Conservation (phyloP, 2,329 filamentous ascomycete species). For the Penicillium sp. region DNA sequence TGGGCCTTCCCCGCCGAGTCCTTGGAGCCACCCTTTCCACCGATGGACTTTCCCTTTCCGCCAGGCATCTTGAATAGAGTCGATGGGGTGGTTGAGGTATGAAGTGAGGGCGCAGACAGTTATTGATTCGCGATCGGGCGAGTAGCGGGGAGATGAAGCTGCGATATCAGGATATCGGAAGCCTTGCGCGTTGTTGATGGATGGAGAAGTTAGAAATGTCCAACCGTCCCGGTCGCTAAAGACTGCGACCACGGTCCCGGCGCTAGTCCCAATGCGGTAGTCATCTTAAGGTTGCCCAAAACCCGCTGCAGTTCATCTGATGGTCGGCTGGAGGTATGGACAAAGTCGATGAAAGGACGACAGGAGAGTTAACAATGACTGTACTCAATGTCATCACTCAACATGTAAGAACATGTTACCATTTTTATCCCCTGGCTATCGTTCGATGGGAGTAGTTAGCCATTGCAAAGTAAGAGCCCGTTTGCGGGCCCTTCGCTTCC, state of each 20-base stretch:
- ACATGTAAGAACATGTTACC: neutral
- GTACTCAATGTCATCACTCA: neutral
- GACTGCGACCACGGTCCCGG: conserved; percentile 27
- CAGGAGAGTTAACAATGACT: neutral
- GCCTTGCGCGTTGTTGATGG: conserved; percentile 49
- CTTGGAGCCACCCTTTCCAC: conserved; percentile 90
- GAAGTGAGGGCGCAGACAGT: conserved; percentile 34
- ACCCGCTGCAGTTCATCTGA: neutral
- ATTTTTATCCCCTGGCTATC: neutral
- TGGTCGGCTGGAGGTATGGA: neutral
- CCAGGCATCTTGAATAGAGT: conserved; percentile 64
- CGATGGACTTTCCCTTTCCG: conserved; percentile 90
- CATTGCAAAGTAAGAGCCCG: conserved; percentile 12
- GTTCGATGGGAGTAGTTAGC: neutral
- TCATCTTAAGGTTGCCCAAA: conserved; percentile 13
- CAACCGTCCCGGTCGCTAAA: conserved; percentile 44
- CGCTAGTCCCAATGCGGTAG: conserved; percentile 45
- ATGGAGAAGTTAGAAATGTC: conserved; percentile 48
- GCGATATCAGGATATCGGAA: conserved; percentile 33
- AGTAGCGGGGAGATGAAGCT: conserved; percentile 33
- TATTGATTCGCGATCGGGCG: conserved; percentile 24
- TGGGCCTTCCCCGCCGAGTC: conserved; percentile 82
- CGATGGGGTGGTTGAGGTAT: conserved; percentile 31
- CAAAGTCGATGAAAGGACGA: neutral
- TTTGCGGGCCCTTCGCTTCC: conserved; percentile 11